Conservation (phyloP, 768 basidiomycete genomes). For the Daedaleopsis sinensis region DNA sequence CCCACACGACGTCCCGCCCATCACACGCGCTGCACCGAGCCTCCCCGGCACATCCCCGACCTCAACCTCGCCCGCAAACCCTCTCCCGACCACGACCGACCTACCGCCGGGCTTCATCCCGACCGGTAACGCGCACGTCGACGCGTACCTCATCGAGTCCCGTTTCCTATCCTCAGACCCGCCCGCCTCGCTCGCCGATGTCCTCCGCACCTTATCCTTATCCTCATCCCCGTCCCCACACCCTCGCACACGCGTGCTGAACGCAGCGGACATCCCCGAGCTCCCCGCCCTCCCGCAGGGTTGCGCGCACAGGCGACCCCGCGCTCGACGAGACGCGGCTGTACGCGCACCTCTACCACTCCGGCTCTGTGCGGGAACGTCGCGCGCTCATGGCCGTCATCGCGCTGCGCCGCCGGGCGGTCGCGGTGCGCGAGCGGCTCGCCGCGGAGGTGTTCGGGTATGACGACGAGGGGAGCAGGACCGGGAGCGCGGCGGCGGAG, state of each 20-base stretch:
- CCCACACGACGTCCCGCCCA: not conserved
- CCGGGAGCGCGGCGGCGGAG: no score
- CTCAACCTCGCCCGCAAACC: not conserved
- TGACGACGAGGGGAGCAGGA: no score
- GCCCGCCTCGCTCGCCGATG: not conserved
- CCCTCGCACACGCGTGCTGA: not conserved
- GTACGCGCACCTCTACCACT: not conserved
- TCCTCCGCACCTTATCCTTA: no score
- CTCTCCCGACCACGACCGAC: not conserved
- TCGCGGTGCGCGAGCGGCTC: no score
- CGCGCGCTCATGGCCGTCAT: no score
- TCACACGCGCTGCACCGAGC: not conserved
- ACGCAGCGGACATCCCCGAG: not conserved
- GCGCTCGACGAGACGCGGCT: not conserved
- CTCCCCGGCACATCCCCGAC: not conserved
- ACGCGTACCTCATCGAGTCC: not conserved
- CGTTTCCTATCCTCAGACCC: not conserved
- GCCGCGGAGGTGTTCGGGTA: no score
- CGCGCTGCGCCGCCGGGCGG: no score
- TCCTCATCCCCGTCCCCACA: not conserved
- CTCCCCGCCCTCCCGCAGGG: slow-evolving; percentile 2
- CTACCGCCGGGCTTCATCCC: not conserved
- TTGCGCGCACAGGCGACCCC: slow-evolving; percentile 6
- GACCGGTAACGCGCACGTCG: not conserved
- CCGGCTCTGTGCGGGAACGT: not conserved